Conservation (phyloP, 2,329 filamentous ascomycete species). For the Colletotrichum echinochloae region DNA sequence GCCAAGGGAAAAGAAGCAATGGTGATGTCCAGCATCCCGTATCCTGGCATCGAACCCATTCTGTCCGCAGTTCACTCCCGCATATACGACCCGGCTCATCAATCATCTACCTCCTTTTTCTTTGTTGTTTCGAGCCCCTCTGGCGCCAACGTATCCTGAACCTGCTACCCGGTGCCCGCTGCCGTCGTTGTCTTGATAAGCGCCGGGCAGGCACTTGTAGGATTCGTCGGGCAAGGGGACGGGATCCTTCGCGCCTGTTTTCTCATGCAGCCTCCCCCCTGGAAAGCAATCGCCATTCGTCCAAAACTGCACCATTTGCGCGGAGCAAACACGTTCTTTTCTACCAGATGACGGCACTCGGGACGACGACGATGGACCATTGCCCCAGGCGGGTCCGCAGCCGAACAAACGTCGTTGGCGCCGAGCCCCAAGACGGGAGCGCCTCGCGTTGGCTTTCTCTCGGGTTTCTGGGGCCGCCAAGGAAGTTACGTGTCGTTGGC, state of each 20-base stretch:
- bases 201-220: constrained; percentile 8
- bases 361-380: background rate
- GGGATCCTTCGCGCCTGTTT: constrained; percentile 39
- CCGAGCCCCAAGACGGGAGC: constrained; percentile 6
- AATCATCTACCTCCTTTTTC: background rate
- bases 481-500: background rate
- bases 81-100: background rate
- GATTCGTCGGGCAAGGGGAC: constrained; percentile 17
- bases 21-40: background rate
- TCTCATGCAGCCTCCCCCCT: background rate
- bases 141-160: no score
- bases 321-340: background rate
- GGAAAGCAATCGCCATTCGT: constrained; percentile 4
- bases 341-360: background rate
- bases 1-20: background rate
- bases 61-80: background rate
- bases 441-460: background rate
- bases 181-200: background rate
- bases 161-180: background rate
- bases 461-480: background rate
- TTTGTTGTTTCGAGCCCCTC: background rate
- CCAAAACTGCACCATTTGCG: background rate
- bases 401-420: constrained; percentile 28
- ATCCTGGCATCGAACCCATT: background rate
- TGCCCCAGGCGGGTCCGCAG: constrained; percentile 12